Evolutionary conservation across 768 basidiomycete genomes (phyloP).

Genomic region (Lentinula detonsa): DNA sequence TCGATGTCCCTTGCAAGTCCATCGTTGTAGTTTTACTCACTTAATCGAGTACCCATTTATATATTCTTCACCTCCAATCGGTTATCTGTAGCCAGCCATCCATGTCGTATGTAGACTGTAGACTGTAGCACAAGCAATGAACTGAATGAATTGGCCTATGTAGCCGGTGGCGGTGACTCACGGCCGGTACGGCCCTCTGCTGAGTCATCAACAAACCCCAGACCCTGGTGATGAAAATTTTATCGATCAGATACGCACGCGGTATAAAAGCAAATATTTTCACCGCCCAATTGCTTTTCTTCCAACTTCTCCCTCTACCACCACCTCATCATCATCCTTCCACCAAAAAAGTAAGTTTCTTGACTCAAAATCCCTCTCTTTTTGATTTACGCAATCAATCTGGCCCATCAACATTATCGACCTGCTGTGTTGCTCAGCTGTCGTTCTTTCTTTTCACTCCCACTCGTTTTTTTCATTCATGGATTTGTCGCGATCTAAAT

Average conservation of each 20-base stretch:
- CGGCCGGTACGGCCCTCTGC: neutral
- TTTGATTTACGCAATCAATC: constrained; percentile 12
- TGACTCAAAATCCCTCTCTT: neutral
- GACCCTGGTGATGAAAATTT: constrained; percentile 14
- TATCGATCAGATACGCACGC: constrained; percentile 4
- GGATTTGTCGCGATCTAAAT: neutral
- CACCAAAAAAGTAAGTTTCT: constrained; percentile 29
- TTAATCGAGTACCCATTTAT: neutral
- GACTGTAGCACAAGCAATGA: constrained; percentile 2
- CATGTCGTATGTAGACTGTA: neutral
- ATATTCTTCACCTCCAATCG: neutral
- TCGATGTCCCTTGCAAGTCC: neutral
- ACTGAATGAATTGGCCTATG: constrained; percentile 57
- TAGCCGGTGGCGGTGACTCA: constrained; percentile 9
- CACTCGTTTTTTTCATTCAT: neutral
- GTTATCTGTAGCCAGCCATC: constrained; percentile 3
- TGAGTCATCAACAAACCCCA: neutral
- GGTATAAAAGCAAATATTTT: constrained; percentile 3
- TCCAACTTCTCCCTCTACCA: constrained; percentile 36
- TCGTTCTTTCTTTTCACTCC: neutral
- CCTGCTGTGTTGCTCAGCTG: neutral
- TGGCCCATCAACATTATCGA: constrained; percentile 1
- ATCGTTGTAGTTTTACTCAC: neutral
- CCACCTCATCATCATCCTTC: constrained; percentile 35
- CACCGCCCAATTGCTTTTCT: constrained; percentile 21